Percentiles rank a stretch among this genome's conserved stretches.
phyloP scores from a whole-genome alignment of 768 basidiomycete species.

The Termitomyces sp. region DNA sequence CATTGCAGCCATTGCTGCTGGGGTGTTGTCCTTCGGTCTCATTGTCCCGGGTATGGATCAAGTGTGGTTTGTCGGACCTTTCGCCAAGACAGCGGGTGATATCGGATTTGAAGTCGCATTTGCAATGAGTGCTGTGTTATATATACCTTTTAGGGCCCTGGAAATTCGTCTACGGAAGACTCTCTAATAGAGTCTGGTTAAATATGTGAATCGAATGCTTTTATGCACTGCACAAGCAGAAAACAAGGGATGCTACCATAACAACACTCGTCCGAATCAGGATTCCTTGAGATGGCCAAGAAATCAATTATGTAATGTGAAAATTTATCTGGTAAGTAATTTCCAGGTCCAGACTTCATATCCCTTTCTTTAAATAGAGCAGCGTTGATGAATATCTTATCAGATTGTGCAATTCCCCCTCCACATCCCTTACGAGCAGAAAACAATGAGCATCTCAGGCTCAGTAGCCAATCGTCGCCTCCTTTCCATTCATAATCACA shows the following conservation, averaged over 20 bases:
- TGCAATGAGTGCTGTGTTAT: constrained; percentile 45
- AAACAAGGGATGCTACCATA: too few relatives aligned
- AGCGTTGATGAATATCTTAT: constrained; percentile 11
- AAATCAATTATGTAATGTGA: constrained; percentile 2
- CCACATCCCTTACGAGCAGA: neutral
- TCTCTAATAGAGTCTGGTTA: neutral
- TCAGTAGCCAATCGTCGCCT: constrained; percentile 16
- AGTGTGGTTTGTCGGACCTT: constrained; percentile 73
- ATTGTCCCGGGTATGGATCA: constrained; percentile 69
- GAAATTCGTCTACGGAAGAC: constrained; percentile 32
- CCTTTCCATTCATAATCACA: constrained; percentile 19
- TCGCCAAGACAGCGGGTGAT: constrained; percentile 65
- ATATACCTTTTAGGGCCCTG: constrained; percentile 49
- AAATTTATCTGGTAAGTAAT: constrained; percentile 13
- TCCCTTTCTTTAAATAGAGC: neutral
- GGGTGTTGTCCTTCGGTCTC: constrained; percentile 48
- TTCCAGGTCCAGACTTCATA: neutral
- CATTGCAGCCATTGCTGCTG: constrained; percentile 55
- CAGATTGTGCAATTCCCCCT: constrained; percentile 9
- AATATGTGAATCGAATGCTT: neutral
- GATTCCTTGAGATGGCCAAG: neutral
- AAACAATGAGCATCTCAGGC: neutral
- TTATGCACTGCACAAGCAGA: neutral
- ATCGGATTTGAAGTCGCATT: constrained; percentile 81
- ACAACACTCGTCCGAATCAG: neutral